These are phyloP conservation scores for Zizania palustris DNA, from an alignment of 202 grass and related monocot species.

Conservation along the genomic window DNA sequence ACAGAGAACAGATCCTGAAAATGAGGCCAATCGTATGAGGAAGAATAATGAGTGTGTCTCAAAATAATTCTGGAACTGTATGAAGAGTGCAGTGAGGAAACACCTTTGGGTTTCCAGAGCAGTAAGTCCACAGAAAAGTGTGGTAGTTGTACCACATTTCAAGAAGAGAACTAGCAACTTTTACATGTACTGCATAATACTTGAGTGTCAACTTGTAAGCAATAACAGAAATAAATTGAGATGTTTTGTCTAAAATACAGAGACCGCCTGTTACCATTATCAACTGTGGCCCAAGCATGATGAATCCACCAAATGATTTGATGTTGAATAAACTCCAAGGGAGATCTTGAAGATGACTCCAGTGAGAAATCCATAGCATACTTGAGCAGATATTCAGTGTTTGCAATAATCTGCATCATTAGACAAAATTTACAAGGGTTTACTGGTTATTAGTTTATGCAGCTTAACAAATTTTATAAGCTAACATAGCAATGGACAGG, in stretches of 20 bases:
- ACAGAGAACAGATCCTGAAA: slow-evolving; percentile 47
- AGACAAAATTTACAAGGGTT: slow-evolving; percentile 6
- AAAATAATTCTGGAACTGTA: slow-evolving; percentile 17
- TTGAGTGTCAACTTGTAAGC: slow-evolving; percentile 19
- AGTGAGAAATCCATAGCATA: slow-evolving; percentile 73
- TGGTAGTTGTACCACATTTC: slow-evolving; percentile 96
- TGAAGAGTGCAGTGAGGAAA: slow-evolving; percentile 30
- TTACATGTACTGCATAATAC: slow-evolving; percentile 52
- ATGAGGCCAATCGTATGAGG: slow-evolving; percentile 33
- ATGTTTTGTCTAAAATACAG: slow-evolving; percentile 20
- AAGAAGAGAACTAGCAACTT: slow-evolving; percentile 63
- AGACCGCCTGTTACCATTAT: slow-evolving; percentile 62
- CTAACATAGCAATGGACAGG: background rate
- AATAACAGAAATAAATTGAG: slow-evolving; percentile 23
- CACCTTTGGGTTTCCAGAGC: slow-evolving; percentile 71
- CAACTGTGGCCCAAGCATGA: slow-evolving; percentile 59
- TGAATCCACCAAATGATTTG: slow-evolving; percentile 75
- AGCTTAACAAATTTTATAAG: slow-evolving; percentile 4
- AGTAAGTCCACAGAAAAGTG: slow-evolving; percentile 71
- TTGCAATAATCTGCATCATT: slow-evolving; percentile 50
- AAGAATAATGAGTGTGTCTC: slow-evolving; percentile 32
- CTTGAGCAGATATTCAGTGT: slow-evolving; percentile 47
- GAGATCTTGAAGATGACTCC: slow-evolving; percentile 75
- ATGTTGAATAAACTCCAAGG: slow-evolving; percentile 71
- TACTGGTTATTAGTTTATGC: background rate